Evolutionary conservation across 805 yeast species (phyloP).

Genomic region (Candida insectorum): DNA sequence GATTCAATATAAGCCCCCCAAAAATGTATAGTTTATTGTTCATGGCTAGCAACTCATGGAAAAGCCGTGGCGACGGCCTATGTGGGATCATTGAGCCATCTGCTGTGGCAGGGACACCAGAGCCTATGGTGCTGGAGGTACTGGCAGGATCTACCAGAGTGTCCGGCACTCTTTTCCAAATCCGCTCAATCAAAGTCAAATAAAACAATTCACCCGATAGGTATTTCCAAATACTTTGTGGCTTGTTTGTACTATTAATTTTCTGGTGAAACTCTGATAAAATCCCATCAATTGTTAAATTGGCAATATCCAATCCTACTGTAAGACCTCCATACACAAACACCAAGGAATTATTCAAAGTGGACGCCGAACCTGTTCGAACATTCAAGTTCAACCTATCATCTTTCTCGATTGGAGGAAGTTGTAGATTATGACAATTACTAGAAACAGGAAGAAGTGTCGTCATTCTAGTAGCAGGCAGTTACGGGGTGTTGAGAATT

Average conservation of each 20-base stretch:
- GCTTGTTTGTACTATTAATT: conserved; percentile 21
- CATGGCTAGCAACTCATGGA: conserved; percentile 53
- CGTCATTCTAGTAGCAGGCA: conserved; percentile 39
- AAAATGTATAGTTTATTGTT: conserved; percentile 52
- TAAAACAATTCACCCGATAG: conserved; percentile 64
- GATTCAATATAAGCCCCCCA: conserved; percentile 54
- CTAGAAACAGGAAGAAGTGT: conserved; percentile 64
- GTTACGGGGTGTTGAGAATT: background rate
- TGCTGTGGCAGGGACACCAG: background rate
- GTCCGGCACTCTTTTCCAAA: conserved; percentile 47
- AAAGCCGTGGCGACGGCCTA: conserved; percentile 49
- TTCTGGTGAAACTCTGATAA: conserved; percentile 33
- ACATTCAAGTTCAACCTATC: conserved; percentile 53
- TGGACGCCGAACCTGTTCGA: conserved; percentile 66
- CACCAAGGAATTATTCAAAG: conserved; percentile 55
- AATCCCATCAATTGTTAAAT: conserved; percentile 39
- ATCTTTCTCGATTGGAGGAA: conserved; percentile 55
- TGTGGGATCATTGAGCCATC: conserved; percentile 4
- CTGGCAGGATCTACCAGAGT: background rate
- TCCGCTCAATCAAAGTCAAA: conserved; percentile 54
- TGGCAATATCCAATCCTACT: conserved; percentile 48
- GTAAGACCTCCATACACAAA: conserved; percentile 69
- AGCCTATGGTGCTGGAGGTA: background rate
- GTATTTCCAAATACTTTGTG: conserved; percentile 30
- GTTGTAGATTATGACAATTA: conserved; percentile 51